A percentile compares a stretch with the other conserved stretches of the same genome.
Evolutionary conservation across 768 basidiomycete species (phyloP).

Genomic region (Grammothele lineata): DNA sequence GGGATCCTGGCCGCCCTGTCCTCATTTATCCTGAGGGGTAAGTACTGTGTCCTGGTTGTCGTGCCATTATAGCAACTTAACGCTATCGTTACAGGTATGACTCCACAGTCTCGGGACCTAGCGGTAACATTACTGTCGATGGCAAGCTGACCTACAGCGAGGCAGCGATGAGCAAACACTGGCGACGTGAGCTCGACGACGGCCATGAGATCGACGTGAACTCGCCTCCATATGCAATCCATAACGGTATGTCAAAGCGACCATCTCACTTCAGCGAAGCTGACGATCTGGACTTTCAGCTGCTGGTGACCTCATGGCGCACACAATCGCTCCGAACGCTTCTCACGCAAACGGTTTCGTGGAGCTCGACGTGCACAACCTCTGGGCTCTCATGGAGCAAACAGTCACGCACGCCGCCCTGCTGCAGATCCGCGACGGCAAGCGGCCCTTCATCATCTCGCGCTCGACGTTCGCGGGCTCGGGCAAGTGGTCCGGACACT

Average conservation of each 20-base stretch:
- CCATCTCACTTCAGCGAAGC: no score
- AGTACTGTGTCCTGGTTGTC: constrained; percentile 4
- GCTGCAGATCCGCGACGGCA: constrained; percentile 44
- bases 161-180: constrained; percentile 44
- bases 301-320: constrained; percentile 42
- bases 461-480: constrained; percentile 68
- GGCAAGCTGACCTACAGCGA: constrained; percentile 51
- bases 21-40: constrained; percentile 69
- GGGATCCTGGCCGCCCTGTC: constrained; percentile 47
- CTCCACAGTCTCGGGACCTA: constrained; percentile 53
- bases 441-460: constrained; percentile 67
- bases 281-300: constrained; percentile 28
- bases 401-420: constrained; percentile 59
- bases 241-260: constrained; percentile 47
- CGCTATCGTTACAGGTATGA: constrained; percentile 57
- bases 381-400: constrained; percentile 71
- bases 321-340: constrained; percentile 65
- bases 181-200: constrained; percentile 46
- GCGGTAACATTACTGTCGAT: constrained; percentile 73
- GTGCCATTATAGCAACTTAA: neutral
- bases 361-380: constrained; percentile 68
- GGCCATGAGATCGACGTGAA: constrained; percentile 44
- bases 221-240: constrained; percentile 62
- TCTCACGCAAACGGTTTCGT: constrained; percentile 57
- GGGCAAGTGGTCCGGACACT: constrained; percentile 72